Evolutionary conservation across 257 asterid genomes (phyloP).

Genomic region (Fraxinus quadrangulata): DNA sequence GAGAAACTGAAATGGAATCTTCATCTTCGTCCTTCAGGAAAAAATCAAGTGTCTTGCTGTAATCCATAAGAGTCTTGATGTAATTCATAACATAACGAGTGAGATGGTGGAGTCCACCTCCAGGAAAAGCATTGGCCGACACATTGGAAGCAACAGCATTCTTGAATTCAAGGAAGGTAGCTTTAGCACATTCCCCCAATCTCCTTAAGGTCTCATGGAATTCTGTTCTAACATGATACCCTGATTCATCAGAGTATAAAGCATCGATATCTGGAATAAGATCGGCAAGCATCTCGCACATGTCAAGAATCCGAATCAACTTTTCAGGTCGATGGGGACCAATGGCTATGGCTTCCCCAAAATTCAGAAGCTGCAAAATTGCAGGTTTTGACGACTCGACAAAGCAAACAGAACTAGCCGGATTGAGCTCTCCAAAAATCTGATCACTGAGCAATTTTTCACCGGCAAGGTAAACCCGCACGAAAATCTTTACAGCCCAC

Average conservation of each 20-base stretch:
- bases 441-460: conserved; percentile 77
- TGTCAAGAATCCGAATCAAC: conserved; percentile 76
- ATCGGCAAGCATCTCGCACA: conserved; percentile 80
- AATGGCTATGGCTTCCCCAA: conserved; percentile 78
- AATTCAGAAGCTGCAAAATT: conserved; percentile 66
- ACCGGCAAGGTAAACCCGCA: conserved; percentile 74
- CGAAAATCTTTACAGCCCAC: conserved; percentile 79
- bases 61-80: conserved; percentile 65
- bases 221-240: conserved; percentile 51
- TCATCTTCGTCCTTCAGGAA: conserved; percentile 61
- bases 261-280: conserved; percentile 61
- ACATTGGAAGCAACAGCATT: conserved; percentile 62
- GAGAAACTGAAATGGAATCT: conserved; percentile 36
- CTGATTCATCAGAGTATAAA: conserved; percentile 54
- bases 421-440: conserved; percentile 68
- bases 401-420: conserved; percentile 53
- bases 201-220: conserved; percentile 56
- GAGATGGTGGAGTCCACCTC: conserved; percentile 86
- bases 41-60: conserved; percentile 57
- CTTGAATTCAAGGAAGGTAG: conserved; percentile 79
- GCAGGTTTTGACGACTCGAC: conserved; percentile 73
- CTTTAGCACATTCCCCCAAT: conserved; percentile 71
- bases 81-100: conserved; percentile 87
- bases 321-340: conserved; percentile 87
- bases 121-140: conserved; percentile 61